These are phyloP conservation scores for Candida hungchunana DNA, from an alignment of 805 yeast genomes.

Conservation along the genomic window DNA sequence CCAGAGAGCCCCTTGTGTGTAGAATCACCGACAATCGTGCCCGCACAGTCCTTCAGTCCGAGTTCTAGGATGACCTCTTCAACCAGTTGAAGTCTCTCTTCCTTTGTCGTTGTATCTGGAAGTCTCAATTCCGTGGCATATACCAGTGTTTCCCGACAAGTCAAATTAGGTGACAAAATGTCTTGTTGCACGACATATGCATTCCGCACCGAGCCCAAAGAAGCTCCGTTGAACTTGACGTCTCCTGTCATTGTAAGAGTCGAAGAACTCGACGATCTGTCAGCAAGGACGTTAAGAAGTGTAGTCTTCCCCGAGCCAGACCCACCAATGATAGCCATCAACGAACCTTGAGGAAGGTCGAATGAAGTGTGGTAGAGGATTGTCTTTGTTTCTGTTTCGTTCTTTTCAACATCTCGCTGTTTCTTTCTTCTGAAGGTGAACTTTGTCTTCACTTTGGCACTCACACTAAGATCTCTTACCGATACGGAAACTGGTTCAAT, in stretches of 20 bases:
- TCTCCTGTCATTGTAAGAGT: slow-evolving; percentile 40
- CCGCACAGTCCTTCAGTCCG: slow-evolving; percentile 65
- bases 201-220: slow-evolving; percentile 23
- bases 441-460: slow-evolving; percentile 3
- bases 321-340: slow-evolving; percentile 85
- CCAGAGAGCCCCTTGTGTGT: slow-evolving; percentile 66
- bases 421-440: neutral
- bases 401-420: slow-evolving; percentile 5
- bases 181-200: slow-evolving; percentile 80
- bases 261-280: slow-evolving; percentile 37
- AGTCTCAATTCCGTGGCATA: slow-evolving; percentile 73
- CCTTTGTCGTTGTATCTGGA: slow-evolving; percentile 39
- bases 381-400: slow-evolving; percentile 2
- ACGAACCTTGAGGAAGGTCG: slow-evolving; percentile 56
- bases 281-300: slow-evolving; percentile 61
- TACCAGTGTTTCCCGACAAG: slow-evolving; percentile 67
- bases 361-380: slow-evolving; percentile 43
- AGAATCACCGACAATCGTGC: slow-evolving; percentile 57
- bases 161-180: slow-evolving; percentile 62
- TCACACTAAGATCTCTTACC: slow-evolving; percentile 16
- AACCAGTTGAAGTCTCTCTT: slow-evolving; percentile 47
- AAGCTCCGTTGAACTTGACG: slow-evolving; percentile 31
- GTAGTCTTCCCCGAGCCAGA: slow-evolving; percentile 90
- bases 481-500: slow-evolving; percentile 16
- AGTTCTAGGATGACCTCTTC: slow-evolving; percentile 60